Percentiles rank a stretch among this genome's conserved stretches.
Conservation (phyloP, 306 rosid genomes). For the Mimosa bimucronata region DNA sequence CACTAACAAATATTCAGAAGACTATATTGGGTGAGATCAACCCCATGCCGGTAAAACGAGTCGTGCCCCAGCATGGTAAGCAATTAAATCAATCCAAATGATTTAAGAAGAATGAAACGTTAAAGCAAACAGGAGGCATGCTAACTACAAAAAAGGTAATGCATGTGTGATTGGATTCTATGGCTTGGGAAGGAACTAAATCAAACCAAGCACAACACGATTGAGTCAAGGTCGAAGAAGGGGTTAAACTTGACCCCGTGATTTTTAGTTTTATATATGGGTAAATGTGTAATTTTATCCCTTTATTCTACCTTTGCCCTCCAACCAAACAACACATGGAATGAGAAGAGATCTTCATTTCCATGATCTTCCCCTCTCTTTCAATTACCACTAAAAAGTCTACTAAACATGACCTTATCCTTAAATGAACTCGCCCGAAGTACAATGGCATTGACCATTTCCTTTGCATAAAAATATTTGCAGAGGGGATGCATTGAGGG, state of each 20-base stretch:
- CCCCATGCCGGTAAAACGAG: conserved; percentile 42
- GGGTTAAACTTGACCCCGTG: background rate
- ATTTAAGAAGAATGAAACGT: conserved; percentile 19
- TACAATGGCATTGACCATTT: background rate
- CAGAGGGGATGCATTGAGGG: background rate
- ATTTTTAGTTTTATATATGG: background rate
- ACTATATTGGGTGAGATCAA: conserved; percentile 47
- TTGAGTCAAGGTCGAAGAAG: conserved; percentile 35
- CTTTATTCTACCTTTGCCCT: background rate
- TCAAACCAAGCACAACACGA: conserved; percentile 46
- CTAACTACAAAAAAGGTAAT: conserved; percentile 22
- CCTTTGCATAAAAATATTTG: conserved; percentile 9
- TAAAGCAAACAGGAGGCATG: background rate
- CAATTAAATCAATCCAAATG: conserved; percentile 29
- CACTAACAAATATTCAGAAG: no score
- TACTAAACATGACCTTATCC: conserved; percentile 13
- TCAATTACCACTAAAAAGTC: background rate
- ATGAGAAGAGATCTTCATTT: background rate
- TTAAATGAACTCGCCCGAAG: background rate
- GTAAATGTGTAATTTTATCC: background rate
- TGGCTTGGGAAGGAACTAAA: conserved; percentile 57
- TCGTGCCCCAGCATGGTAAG: conserved; percentile 85
- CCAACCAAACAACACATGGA: background rate
- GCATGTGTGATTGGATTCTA: conserved; percentile 56
- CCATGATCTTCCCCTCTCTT: background rate